phyloP scores from a whole-genome alignment of 2,329 filamentous ascomycete genomes.

The Drechslerella dactyloides region DNA sequence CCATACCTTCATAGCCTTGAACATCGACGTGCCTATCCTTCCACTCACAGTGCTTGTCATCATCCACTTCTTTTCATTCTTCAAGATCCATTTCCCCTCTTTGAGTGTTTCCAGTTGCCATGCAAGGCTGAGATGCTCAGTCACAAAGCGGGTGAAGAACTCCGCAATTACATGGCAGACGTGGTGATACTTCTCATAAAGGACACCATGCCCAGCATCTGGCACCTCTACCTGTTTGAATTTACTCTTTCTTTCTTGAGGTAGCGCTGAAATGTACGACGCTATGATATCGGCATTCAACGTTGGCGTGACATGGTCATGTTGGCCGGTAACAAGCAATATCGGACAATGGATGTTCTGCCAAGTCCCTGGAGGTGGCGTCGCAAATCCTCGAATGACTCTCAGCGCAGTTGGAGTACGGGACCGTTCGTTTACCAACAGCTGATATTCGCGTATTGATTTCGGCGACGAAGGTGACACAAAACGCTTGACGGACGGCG shows the following conservation, averaged over 20 bases:
- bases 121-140: slow-evolving; percentile 76
- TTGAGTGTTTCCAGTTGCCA: slow-evolving; percentile 92
- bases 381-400: slow-evolving; percentile 72
- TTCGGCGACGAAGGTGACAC: slow-evolving; percentile 71
- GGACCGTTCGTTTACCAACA: slow-evolving; percentile 81
- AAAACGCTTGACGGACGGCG: slow-evolving; percentile 78
- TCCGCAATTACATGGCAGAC: slow-evolving; percentile 75
- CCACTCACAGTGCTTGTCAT: slow-evolving; percentile 77
- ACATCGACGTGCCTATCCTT: slow-evolving; percentile 71
- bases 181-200: slow-evolving; percentile 72
- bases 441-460: slow-evolving; percentile 71
- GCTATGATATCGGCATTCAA: slow-evolving; percentile 73
- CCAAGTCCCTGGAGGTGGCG: slow-evolving; percentile 74
- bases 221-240: slow-evolving; percentile 55
- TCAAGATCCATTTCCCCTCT: slow-evolving; percentile 96
- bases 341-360: slow-evolving; percentile 73
- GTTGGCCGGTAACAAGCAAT: slow-evolving; percentile 77
- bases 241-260: slow-evolving; percentile 38
- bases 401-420: slow-evolving; percentile 80
- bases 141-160: slow-evolving; percentile 77
- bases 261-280: slow-evolving; percentile 51
- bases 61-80: slow-evolving; percentile 92
- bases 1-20: slow-evolving; percentile 49
- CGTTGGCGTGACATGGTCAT: slow-evolving; percentile 77
- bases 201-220: slow-evolving; percentile 70